Evolutionary conservation across 2,329 filamentous ascomycete genomes (phyloP).

Genomic region (Coniochaeta ligniaria): DNA sequence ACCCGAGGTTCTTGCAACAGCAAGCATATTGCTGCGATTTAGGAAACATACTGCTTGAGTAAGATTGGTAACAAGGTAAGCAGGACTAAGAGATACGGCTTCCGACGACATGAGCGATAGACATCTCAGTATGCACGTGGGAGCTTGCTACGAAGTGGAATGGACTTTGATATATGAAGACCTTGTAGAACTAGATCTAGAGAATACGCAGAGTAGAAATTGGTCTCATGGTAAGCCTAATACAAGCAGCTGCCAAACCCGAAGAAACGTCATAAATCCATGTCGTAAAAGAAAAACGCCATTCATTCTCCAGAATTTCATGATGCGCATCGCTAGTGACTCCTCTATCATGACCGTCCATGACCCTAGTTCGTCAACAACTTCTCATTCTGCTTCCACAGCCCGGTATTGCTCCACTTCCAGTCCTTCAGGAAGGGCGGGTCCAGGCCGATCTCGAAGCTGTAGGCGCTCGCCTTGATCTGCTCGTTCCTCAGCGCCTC

Average conservation of each 20-base stretch:
- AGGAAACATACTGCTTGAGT: no score
- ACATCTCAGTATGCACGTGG: no score
- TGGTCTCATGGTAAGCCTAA: not conserved
- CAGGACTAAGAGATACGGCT: no score
- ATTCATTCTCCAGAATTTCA: not conserved
- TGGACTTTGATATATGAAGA: no score
- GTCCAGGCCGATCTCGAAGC: constrained; percentile 65
- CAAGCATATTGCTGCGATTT: no score
- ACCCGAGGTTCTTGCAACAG: not conserved
- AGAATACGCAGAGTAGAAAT: no score
- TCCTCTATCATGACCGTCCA: not conserved
- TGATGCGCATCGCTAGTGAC: not conserved
- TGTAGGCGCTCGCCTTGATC: constrained; percentile 55
- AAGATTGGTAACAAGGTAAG: no score
- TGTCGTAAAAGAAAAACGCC: not conserved
- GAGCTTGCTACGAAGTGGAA: no score
- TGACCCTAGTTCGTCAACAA: not conserved
- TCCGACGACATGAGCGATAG: no score
- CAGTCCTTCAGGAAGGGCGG: constrained; percentile 58
- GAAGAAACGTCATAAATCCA: not conserved
- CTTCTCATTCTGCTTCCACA: not conserved
- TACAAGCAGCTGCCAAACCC: not conserved
- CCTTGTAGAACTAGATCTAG: no score
- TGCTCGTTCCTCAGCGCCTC: constrained; percentile 59
- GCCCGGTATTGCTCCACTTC: constrained; percentile 41